Base-by-base conservation (phyloP, 2,329 filamentous ascomycete species). In the Fulvia fulva region DNA sequence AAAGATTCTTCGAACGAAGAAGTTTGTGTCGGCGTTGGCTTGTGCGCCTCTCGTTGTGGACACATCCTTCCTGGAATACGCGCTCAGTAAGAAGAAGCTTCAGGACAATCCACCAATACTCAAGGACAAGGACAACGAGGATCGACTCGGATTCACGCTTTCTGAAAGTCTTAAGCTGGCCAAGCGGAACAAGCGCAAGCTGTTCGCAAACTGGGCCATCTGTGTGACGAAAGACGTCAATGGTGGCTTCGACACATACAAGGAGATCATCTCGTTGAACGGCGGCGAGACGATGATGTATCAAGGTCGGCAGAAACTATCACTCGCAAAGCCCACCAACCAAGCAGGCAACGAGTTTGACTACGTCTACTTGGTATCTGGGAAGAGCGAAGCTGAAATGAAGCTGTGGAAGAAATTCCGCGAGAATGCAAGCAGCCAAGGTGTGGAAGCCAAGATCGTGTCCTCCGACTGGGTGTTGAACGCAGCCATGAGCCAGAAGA, bases 1-100 rank as follows among this genome's bases (percentile, higher is more conserved):
- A 0, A 83, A 86, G 44, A 85, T 97, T 61, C 84, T 97, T 32
- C 88, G 94, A 37, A 99, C 94, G 0, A 86, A 90, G 71, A 99
- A 99, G 71, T 99, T 99, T 71, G 86, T 97, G 51, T 88, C 87
- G 61, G 91, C 91, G 12, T 78, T 99, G 26, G 91, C 94, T 19
- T 86, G 85, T 59, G 91, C 89, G 0, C 90, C 91, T 0, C 81
- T 83, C 1, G 83, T 97, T 45, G 82, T 97, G 55, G 86, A 86
- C 47, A 88, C 87, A 0, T 81, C 83, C 8, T 99, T 91, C 73
- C 84, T 99, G 57, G 89, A 93, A 56, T 80, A 83, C 23, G 90
- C 88, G 49, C 79, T 97, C 11, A 84, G 89, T 47, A 79, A 84
- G 30, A 84, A 88, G 62, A 80, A 85, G 67, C 61, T 71, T 5